Base-by-base conservation (phyloP, 2,329 filamentous ascomycete genomes). In the Chaetomiaceae sp. region DNA sequence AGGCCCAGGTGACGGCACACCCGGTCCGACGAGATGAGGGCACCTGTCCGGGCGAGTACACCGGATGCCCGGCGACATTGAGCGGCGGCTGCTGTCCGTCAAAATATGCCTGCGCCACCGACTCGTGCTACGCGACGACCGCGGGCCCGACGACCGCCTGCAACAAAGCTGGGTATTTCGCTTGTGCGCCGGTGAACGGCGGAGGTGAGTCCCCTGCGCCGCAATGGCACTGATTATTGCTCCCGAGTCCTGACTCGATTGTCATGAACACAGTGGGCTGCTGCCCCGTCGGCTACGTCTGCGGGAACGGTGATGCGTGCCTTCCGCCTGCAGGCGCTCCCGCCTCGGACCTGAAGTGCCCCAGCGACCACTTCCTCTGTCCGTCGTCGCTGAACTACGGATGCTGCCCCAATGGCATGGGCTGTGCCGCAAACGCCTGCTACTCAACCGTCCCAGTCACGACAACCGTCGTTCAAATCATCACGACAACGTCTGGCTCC, bases 401-500 rank as follows among this genome's bases (percentile, higher is more conserved):
- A 0, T 81, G 78, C 52, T 81, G 78, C 56, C 61, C 60, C 2
- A 68, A 60, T 38, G 71, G 71, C 4, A 68, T 74, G 66, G 71
- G 60, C 20, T 81, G 78, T 54, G 76, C 67, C 2, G 43, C 59
- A 2, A 62, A 57, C 15, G 60, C 57, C 12, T 81, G 78, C 55
- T 79, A 75, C 48, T 64, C 69, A 1, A 75, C 71, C 0, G 63
- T 62, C 0, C 67, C 72, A 1, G 58, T 65, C 1, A 78, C 74
- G 0, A 62, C 66, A n/a, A 71, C 67, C 1, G 57, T 72, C 6
- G 70, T 69, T 1, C 61, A 66, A 29, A 65, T 66, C 0, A 54
- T 70, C 10, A 78, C 74, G 2, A 73, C 70, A 0, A 76, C 71
- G 29, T 62, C 65, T 3, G 60, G 58, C 32, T 69, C 67, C 8